These are phyloP conservation scores for Psidium guajava DNA, from an alignment of 345 rosid genomes.

Conservation along the genomic window DNA sequence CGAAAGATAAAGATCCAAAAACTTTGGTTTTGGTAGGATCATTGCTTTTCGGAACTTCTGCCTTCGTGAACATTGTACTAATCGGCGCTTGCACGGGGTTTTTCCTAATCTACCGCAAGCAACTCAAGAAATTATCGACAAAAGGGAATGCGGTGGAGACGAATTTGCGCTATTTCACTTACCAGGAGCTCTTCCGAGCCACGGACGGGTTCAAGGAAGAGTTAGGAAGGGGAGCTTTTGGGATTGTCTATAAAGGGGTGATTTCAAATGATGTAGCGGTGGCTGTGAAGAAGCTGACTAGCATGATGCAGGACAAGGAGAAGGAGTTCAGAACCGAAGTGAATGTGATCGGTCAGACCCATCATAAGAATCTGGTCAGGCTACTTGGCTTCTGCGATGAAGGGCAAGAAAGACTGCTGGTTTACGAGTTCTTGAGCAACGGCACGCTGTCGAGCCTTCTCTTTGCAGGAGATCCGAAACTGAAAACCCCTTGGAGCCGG, in stretches of 20 bases:
- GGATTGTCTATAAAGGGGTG: not conserved
- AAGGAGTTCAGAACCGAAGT: slow-evolving; percentile 4
- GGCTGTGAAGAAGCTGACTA: not conserved
- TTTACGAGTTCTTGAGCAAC: not conserved
- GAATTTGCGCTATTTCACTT: slow-evolving; percentile 13
- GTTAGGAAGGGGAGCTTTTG: slow-evolving; percentile 22
- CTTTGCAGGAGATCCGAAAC: slow-evolving; percentile 3
- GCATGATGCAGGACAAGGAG: not conserved
- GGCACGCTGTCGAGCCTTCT: not conserved
- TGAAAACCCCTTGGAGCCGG: slow-evolving; percentile 3
- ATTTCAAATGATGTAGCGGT: not conserved
- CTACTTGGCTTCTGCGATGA: slow-evolving; percentile 1
- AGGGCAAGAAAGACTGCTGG: not conserved
- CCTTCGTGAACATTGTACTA: slow-evolving; percentile 3
- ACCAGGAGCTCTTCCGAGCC: slow-evolving; percentile 16
- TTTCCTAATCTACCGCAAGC: slow-evolving; percentile 1
- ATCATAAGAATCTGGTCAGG: slow-evolving; percentile 6
- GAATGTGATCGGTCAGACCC: slow-evolving; percentile 2
- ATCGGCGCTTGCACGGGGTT: not conserved
- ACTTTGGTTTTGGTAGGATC: not conserved
- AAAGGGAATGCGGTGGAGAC: not conserved
- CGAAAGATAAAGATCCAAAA: slow-evolving; percentile 2
- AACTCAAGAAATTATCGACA: not conserved
- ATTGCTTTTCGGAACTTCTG: slow-evolving; percentile 1
- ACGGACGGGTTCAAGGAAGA: slow-evolving; percentile 21